phyloP scores from a whole-genome alignment of 106 monocot genomes.

The Allium cepa region DNA sequence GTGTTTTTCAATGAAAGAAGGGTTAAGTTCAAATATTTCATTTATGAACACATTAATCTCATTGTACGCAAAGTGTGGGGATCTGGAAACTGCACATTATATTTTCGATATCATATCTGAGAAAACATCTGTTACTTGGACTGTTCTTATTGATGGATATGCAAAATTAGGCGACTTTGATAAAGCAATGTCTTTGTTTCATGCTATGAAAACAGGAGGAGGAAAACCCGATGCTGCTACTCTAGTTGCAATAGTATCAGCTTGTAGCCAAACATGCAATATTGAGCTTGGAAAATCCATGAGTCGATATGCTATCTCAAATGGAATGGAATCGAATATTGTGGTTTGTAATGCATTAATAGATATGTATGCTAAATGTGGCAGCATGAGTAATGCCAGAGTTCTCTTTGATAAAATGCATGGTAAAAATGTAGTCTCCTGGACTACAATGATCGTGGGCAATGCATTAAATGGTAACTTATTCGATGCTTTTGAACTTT shows the following conservation, averaged over 20 bases:
- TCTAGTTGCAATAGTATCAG: constrained; percentile 30
- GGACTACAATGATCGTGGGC: constrained; percentile 35
- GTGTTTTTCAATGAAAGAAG: constrained; percentile 19
- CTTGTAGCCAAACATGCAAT: constrained; percentile 22
- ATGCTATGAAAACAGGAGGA: constrained; percentile 20
- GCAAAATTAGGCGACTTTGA: constrained; percentile 14
- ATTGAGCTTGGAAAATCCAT: constrained; percentile 29
- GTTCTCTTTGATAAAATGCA: constrained; percentile 23
- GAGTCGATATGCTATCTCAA: constrained; percentile 12
- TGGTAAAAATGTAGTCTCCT: constrained; percentile 28
- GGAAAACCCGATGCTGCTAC: constrained; percentile 31
- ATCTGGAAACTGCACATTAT: constrained; percentile 13
- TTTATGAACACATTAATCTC: constrained; percentile 27
- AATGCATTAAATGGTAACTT: constrained; percentile 30
- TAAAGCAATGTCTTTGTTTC: constrained; percentile 16
- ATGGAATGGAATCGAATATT: constrained; percentile 11
- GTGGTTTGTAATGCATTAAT: constrained; percentile 26
- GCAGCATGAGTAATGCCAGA: constrained; percentile 16
- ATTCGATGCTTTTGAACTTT: constrained; percentile 21
- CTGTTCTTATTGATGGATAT: constrained; percentile 22
- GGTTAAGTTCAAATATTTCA: constrained; percentile 17
- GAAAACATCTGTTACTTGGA: constrained; percentile 32
- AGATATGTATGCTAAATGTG: constrained; percentile 47
- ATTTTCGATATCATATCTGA: constrained; percentile 18
- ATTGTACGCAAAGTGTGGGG: constrained; percentile 27